Evolutionary conservation across 2,329 filamentous ascomycete genomes (phyloP).

Genomic region (Colletotrichum plurivorum): DNA sequence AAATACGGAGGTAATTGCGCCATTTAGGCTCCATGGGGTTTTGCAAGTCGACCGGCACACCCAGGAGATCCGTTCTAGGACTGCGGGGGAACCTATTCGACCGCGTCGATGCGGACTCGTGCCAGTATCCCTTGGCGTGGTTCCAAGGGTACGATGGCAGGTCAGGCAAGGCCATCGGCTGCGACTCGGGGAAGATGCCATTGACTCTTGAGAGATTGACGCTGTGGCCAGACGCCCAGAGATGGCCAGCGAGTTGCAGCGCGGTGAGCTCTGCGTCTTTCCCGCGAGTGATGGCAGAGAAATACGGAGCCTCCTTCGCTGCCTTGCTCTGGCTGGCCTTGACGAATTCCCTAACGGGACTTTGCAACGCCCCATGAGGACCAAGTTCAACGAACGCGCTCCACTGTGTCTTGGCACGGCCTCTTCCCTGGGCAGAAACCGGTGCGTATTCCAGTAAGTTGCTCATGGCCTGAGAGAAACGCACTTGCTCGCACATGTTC

Average conservation of each 20-base stretch:
- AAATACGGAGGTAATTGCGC: slow-evolving; percentile 41
- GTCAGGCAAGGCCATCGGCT: slow-evolving; percentile 34
- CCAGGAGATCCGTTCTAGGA: slow-evolving; percentile 30
- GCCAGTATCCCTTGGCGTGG: slow-evolving; percentile 30
- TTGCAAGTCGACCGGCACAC: neutral
- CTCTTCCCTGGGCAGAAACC: neutral
- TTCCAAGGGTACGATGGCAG: slow-evolving; percentile 42
- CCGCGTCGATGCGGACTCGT: slow-evolving; percentile 24
- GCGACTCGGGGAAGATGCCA: slow-evolving; percentile 42
- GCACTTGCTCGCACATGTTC: slow-evolving; percentile 28
- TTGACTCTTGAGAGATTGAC: slow-evolving; percentile 50
- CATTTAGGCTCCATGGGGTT: slow-evolving; percentile 24
- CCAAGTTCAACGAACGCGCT: slow-evolving; percentile 49
- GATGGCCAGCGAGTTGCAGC: slow-evolving; percentile 31
- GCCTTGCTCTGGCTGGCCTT: slow-evolving; percentile 53
- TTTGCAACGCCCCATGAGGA: slow-evolving; percentile 56
- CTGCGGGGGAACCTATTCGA: neutral
- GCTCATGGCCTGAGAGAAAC: slow-evolving; percentile 14
- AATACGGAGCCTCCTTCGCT: slow-evolving; percentile 46
- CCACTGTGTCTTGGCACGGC: slow-evolving; percentile 30
- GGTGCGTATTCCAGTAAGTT: neutral
- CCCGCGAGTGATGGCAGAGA: slow-evolving; percentile 43
- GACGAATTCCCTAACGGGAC: slow-evolving; percentile 56
- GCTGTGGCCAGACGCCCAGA: slow-evolving; percentile 31
- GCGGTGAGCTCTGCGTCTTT: slow-evolving; percentile 45